phyloP scores from a whole-genome alignment of 148 eudicot genomes.

The Rhododendron simsii region DNA sequence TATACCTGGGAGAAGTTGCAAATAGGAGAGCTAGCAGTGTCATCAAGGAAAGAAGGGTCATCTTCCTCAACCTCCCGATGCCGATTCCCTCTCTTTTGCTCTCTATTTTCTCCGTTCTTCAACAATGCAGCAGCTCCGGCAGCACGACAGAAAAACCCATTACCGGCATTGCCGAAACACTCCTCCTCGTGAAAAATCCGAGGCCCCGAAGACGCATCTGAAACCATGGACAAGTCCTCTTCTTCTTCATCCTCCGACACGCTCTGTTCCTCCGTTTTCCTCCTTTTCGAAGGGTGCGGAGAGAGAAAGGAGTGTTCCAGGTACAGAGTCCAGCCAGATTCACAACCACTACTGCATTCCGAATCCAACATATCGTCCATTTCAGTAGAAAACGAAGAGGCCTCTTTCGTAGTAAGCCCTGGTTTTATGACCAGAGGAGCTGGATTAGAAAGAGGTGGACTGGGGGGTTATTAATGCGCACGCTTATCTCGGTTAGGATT shows the following conservation, averaged over 20 bases:
- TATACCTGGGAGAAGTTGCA: slow-evolving; percentile 22
- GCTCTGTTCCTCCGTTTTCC: background rate
- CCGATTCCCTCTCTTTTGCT: background rate
- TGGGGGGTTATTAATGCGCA: background rate
- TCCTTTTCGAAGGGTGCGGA: background rate
- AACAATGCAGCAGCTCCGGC: slow-evolving; percentile 1
- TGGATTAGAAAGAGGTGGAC: background rate
- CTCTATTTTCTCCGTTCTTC: slow-evolving; percentile 11
- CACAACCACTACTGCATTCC: slow-evolving; percentile 52
- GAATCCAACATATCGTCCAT: slow-evolving; percentile 1
- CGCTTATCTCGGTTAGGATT: background rate
- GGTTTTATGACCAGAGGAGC: background rate
- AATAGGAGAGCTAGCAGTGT: slow-evolving; percentile 68
- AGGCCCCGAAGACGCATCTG: slow-evolving; percentile 85
- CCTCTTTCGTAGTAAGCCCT: background rate
- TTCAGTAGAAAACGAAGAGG: background rate
- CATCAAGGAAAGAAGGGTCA: slow-evolving; percentile 50
- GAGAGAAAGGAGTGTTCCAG: slow-evolving; percentile 36
- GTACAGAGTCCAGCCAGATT: slow-evolving; percentile 82
- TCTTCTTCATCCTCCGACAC: background rate
- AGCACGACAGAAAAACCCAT: slow-evolving; percentile 8
- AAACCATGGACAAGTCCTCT: slow-evolving; percentile 53
- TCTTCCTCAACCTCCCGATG: slow-evolving; percentile 12
- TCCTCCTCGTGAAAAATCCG: slow-evolving; percentile 35
- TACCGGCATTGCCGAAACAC: background rate